A percentile compares a stretch with the other conserved stretches of the same genome.
These are phyloP conservation scores for Zymoseptoria brevis DNA, from an alignment of 2,329 filamentous ascomycete genomes.

Conservation along the genomic window DNA sequence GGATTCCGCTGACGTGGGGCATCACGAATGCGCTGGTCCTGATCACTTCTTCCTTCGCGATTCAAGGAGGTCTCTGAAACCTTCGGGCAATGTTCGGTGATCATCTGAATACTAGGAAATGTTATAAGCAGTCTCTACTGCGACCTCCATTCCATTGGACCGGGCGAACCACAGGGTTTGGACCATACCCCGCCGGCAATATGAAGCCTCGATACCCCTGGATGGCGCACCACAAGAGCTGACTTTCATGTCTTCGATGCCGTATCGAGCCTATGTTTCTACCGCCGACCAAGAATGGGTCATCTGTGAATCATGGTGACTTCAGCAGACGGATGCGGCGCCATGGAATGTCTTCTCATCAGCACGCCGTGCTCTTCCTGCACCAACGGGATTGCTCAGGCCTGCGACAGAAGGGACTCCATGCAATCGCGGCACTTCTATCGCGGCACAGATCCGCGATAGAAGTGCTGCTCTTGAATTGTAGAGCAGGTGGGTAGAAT, in stretches of 20 bases:
- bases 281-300: no score
- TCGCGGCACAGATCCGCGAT: neutral
- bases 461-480: neutral
- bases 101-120: neutral
- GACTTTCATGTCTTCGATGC: neutral
- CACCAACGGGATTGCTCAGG: neutral
- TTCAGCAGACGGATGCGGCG: neutral
- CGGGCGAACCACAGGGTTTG: neutral
- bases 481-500: no score
- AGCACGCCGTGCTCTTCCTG: neutral
- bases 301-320: no score
- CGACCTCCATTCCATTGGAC: neutral
- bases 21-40: slow-evolving; percentile 75
- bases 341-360: neutral
- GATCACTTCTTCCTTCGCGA: slow-evolving; percentile 83
- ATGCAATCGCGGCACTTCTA: neutral
- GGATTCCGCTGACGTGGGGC: slow-evolving; percentile 86
- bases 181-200: neutral
- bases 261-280: neutral
- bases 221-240: no score
- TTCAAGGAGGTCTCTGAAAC: slow-evolving; percentile 71
- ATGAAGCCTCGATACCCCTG: neutral
- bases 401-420: neutral
- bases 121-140: neutral
- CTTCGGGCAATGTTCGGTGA: neutral